Evolutionary conservation across 306 rosid species (phyloP).

Genomic region (Inga leiocalycina): DNA sequence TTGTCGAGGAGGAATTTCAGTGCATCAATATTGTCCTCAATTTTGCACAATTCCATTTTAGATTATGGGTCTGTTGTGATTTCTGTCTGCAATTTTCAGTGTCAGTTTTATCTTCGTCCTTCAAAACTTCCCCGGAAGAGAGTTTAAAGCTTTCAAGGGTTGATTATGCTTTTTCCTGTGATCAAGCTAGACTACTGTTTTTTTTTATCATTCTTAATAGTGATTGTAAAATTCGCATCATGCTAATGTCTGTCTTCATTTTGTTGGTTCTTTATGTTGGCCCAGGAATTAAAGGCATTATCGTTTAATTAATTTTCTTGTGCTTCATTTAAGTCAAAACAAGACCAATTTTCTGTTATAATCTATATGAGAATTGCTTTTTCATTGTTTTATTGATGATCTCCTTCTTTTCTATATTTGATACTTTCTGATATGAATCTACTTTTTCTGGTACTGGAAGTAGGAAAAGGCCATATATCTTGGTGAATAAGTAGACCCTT

Average conservation of each 20-base stretch:
- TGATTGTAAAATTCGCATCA: conserved; percentile 18
- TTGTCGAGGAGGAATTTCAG: conserved; percentile 4
- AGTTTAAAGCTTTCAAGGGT: conserved; percentile 32
- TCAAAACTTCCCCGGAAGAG: conserved; percentile 1
- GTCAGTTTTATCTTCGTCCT: neutral
- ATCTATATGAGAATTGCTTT: conserved; percentile 28
- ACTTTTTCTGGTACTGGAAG: conserved; percentile 23
- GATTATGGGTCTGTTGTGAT: conserved; percentile 33
- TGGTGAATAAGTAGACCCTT: conserved; percentile 19
- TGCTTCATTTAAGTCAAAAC: conserved; percentile 27
- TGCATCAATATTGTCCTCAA: conserved; percentile 26
- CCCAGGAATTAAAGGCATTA: conserved; percentile 14
- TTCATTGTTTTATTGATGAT: conserved; percentile 15
- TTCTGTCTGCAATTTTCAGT: conserved; percentile 27
- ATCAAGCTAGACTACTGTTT: conserved; percentile 31
- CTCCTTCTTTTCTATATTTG: conserved; percentile 29
- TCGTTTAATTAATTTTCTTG: conserved; percentile 14
- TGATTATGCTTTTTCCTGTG: neutral
- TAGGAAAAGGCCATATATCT: conserved; percentile 12
- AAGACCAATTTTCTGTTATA: neutral
- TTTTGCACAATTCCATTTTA: conserved; percentile 27
- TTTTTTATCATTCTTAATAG: conserved; percentile 26
- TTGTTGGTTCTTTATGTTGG: conserved; percentile 26
- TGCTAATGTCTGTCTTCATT: conserved; percentile 35
- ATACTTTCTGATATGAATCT: conserved; percentile 13